Percentiles rank a stretch among this genome's conserved stretches.
Evolutionary conservation across 169 alveolate genomes (phyloP).

Genomic region (Eimeria sp.): DNA sequence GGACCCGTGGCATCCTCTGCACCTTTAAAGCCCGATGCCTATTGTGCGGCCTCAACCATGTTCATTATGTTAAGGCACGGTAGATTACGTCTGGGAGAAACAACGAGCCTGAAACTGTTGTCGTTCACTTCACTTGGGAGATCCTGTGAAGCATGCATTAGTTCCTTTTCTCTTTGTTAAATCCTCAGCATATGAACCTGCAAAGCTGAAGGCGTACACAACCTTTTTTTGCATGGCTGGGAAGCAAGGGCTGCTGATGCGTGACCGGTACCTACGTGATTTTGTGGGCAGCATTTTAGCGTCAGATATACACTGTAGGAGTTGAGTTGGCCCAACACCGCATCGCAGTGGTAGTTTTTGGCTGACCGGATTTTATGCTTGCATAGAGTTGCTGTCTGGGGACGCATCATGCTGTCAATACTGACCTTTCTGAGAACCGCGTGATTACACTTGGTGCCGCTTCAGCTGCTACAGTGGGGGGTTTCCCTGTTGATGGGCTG

Average conservation of each 20-base stretch:
- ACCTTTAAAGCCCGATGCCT: not conserved
- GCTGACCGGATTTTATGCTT: no score
- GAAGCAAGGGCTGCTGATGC: not conserved
- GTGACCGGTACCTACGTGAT: not conserved
- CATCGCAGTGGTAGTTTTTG: not conserved
- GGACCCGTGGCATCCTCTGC: constrained; percentile 67
- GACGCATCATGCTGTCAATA: no score
- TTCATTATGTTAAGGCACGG: not conserved
- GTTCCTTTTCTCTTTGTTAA: not conserved
- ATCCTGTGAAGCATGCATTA: not conserved
- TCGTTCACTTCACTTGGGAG: not conserved
- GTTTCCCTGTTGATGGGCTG: not conserved
- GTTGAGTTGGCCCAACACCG: not conserved
- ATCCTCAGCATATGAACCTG: not conserved
- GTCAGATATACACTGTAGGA: not conserved
- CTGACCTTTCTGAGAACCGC: not conserved
- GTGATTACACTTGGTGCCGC: not conserved
- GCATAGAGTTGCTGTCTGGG: no score
- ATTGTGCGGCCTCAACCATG: not conserved
- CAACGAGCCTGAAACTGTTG: not conserved
- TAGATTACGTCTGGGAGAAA: not conserved
- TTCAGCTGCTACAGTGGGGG: not conserved
- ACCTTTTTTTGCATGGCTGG: not conserved
- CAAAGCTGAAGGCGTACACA: not conserved
- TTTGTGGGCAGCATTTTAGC: not conserved